Evolutionary conservation across 1,139 yeast species (phyloP).

Genomic region (Schwanniomyces etchellsii): DNA sequence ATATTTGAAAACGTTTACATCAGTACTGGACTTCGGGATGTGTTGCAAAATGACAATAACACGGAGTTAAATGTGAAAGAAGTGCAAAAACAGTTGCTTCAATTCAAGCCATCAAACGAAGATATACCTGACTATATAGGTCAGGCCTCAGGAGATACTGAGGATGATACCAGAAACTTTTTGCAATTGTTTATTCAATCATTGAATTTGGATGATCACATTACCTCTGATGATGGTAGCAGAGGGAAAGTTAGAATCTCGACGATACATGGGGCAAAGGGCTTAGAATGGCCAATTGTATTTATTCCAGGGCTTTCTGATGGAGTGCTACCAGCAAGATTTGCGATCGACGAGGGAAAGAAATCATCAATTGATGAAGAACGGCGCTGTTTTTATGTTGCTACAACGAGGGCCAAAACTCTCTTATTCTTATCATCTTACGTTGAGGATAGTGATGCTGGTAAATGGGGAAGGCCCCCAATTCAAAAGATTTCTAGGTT

Average conservation of each 20-base stretch:
- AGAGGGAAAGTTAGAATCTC: slow-evolving; percentile 40
- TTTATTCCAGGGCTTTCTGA: slow-evolving; percentile 70
- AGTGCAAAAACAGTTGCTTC: slow-evolving; percentile 37
- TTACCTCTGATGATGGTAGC: slow-evolving; percentile 10
- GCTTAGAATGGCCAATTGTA: slow-evolving; percentile 92
- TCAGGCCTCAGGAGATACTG: slow-evolving; percentile 15
- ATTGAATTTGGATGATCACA: slow-evolving; percentile 47
- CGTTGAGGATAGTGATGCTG: slow-evolving; percentile 14
- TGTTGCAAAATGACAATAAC: slow-evolving; percentile 20
- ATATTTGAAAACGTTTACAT: slow-evolving; percentile 23
- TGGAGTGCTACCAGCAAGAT: slow-evolving; percentile 50
- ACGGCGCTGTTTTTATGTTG: slow-evolving; percentile 80
- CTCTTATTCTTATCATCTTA: slow-evolving; percentile 33
- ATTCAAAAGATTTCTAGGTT: slow-evolving; percentile 27
- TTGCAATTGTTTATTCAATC: slow-evolving; percentile 53
- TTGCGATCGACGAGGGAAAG: slow-evolving; percentile 27
- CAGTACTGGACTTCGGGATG: slow-evolving; percentile 26
- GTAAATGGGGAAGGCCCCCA: slow-evolving; percentile 16
- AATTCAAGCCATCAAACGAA: slow-evolving; percentile 48
- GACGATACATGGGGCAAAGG: slow-evolving; percentile 90
- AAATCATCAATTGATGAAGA: slow-evolving; percentile 59
- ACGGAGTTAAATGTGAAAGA: slow-evolving; percentile 35
- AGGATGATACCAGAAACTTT: slow-evolving; percentile 21
- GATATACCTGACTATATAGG: slow-evolving; percentile 39
- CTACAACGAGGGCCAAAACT: slow-evolving; percentile 73